Percentiles rank a stretch among this genome's conserved stretches.
Evolutionary conservation across 225 moss, liverwort and hornwort genomes (phyloP).

Genomic region (Ulota crispa): DNA sequence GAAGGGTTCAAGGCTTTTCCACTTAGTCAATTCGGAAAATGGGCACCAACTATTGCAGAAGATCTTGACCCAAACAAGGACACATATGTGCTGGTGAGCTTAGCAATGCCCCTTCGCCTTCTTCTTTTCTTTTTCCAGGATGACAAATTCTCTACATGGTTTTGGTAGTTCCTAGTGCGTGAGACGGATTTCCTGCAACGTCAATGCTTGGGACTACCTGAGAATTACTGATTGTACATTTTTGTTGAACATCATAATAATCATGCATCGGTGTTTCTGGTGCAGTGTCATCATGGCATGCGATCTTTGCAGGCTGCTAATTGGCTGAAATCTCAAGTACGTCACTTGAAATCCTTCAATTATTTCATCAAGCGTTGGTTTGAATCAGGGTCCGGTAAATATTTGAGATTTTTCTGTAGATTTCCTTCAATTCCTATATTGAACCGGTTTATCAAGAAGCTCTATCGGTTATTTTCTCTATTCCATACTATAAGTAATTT

Average conservation of each 20-base stretch:
- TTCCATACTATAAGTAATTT: no score
- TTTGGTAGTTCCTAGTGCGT: constrained; percentile 1
- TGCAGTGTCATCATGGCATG: constrained; percentile 92
- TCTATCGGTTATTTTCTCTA: no score
- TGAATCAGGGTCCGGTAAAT: no score
- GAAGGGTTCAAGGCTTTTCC: constrained; percentile 82
- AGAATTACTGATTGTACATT: not conserved
- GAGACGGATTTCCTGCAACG: not conserved
- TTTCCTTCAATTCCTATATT: no score
- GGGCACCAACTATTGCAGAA: constrained; percentile 86
- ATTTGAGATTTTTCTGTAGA: no score
- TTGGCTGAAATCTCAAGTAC: constrained; percentile 94
- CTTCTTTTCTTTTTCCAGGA: not conserved
- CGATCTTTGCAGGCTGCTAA: constrained; percentile 91
- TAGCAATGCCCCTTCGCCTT: not conserved
- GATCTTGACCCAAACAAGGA: constrained; percentile 85
- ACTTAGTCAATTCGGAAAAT: constrained; percentile 84
- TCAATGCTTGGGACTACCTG: not conserved
- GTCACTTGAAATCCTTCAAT: constrained; percentile 15
- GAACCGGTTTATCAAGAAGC: no score
- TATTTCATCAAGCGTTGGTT: constrained; percentile 6
- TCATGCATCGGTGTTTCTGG: constrained; percentile 19
- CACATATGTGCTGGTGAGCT: constrained; percentile 79
- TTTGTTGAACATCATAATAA: not conserved
- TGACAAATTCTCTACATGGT: not conserved